These are phyloP conservation scores for Xylariaceae sp. DNA, from an alignment of 2,329 filamentous ascomycete genomes.

Conservation along the genomic window DNA sequence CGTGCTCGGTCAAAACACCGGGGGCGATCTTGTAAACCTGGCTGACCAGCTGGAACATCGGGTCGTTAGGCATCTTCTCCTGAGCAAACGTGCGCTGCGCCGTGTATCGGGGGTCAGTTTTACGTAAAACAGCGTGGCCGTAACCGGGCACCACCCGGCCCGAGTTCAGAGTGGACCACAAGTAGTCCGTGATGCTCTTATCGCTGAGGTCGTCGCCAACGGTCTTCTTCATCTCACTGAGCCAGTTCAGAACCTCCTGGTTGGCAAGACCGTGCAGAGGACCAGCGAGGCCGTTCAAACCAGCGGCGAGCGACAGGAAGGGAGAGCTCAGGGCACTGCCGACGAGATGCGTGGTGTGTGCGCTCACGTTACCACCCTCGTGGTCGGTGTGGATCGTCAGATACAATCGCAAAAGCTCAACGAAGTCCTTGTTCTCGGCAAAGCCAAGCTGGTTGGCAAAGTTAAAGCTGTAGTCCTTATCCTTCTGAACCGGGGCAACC, in stretches of 20 bases:
- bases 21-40: slow-evolving; percentile 99
- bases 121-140: slow-evolving; percentile 97
- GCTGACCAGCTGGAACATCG: slow-evolving; percentile 99
- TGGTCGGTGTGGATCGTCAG: slow-evolving; percentile 99
- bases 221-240: slow-evolving; percentile 96
- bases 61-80: slow-evolving; percentile 90
- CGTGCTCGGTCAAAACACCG: slow-evolving; percentile 96
- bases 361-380: slow-evolving; percentile 98
- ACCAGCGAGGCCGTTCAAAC: slow-evolving; percentile 96
- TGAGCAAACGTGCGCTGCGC: slow-evolving; percentile 97
- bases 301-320: slow-evolving; percentile 93
- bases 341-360: slow-evolving; percentile 98
- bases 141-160: slow-evolving; percentile 98
- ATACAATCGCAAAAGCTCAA: slow-evolving; percentile 98
- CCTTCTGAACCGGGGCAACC: slow-evolving; percentile 92
- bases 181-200: slow-evolving; percentile 96
- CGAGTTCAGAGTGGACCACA: slow-evolving; percentile 94
- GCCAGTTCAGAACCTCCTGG: slow-evolving; percentile 99
- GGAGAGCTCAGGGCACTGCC: slow-evolving; percentile 95
- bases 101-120: slow-evolving; percentile 98
- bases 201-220: slow-evolving; percentile 95
- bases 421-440: slow-evolving; percentile 90
- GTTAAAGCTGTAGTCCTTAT: slow-evolving; percentile 99
- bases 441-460: slow-evolving; percentile 99
- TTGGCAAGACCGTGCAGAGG: slow-evolving; percentile 99